A percentile compares a stretch with the other conserved stretches of the same genome.
These are phyloP conservation scores for Populus deltoides DNA, from an alignment of 345 rosid genomes.

Conservation along the genomic window DNA sequence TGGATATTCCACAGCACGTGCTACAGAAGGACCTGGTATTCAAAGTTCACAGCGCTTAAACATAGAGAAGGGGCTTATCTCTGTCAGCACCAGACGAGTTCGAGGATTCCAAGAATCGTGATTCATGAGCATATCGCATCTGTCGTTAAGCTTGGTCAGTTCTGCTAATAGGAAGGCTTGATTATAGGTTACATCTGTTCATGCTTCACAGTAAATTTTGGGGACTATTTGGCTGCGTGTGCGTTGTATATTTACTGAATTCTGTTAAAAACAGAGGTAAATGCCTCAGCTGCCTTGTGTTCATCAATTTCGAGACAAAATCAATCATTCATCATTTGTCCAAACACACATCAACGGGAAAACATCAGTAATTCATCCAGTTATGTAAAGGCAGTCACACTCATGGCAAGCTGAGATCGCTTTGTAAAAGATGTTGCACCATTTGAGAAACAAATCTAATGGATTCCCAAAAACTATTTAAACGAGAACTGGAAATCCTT, in stretches of 20 bases:
- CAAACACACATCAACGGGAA: not conserved
- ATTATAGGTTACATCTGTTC: not conserved
- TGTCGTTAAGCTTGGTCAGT: not conserved
- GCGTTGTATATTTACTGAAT: too few species aligned
- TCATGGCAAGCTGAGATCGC: not conserved
- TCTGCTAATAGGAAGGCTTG: not conserved
- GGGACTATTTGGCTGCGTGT: not conserved
- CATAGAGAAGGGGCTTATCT: slow-evolving; percentile 46
- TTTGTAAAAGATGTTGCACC: not conserved
- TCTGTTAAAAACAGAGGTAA: not conserved
- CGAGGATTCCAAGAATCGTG: slow-evolving; percentile 51
- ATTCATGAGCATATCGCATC: not conserved
- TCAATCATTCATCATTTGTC: not conserved
- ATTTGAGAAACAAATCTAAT: not conserved
- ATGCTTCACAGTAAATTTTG: not conserved
- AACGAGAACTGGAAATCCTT: not conserved
- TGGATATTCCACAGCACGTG: slow-evolving; percentile 22
- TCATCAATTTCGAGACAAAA: not conserved
- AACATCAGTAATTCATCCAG: not conserved
- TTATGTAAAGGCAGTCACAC: not conserved
- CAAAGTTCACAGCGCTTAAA: slow-evolving; percentile 19
- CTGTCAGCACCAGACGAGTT: slow-evolving; percentile 56
- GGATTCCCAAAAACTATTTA: not conserved
- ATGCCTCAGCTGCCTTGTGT: not conserved
- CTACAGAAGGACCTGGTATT: slow-evolving; percentile 27